Evolutionary conservation across 768 basidiomycete species (phyloP).

Genomic region (Lentinula sp.): DNA sequence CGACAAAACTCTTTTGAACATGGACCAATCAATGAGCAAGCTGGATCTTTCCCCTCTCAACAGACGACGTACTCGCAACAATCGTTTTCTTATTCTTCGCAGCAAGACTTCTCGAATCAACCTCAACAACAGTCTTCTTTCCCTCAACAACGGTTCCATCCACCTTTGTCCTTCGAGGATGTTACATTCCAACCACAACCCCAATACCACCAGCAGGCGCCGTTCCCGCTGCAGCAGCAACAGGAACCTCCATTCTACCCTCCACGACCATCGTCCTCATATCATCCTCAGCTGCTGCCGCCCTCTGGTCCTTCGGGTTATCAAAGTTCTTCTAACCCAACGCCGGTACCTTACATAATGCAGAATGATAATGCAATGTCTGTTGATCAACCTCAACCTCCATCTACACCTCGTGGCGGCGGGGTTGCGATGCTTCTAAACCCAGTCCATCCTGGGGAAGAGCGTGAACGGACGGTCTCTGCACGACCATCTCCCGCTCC

Average conservation of each 20-base stretch:
- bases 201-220: conserved; percentile 15
- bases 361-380: not conserved
- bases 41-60: not conserved
- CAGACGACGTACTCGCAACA: not conserved
- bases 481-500: not conserved
- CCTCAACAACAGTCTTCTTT: conserved; percentile 39
- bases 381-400: not conserved
- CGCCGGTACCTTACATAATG: not conserved
- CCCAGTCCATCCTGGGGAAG: not conserved
- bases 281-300: not conserved
- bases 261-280: not conserved
- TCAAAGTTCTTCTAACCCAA: not conserved
- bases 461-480: not conserved
- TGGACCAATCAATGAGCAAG: not conserved
- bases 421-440: conserved; percentile 6
- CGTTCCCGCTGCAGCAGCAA: not conserved
- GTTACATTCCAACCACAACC: not conserved
- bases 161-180: conserved; percentile 15
- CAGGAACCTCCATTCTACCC: not conserved
- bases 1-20: not conserved
- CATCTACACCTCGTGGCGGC: not conserved
- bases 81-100: not conserved
- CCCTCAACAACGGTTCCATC: conserved; percentile 48
- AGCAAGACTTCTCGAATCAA: conserved; percentile 32
- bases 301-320: not conserved